phyloP scores from a whole-genome alignment of 139 green algal genomes.

The Deuterostichococcus epilithicus region DNA sequence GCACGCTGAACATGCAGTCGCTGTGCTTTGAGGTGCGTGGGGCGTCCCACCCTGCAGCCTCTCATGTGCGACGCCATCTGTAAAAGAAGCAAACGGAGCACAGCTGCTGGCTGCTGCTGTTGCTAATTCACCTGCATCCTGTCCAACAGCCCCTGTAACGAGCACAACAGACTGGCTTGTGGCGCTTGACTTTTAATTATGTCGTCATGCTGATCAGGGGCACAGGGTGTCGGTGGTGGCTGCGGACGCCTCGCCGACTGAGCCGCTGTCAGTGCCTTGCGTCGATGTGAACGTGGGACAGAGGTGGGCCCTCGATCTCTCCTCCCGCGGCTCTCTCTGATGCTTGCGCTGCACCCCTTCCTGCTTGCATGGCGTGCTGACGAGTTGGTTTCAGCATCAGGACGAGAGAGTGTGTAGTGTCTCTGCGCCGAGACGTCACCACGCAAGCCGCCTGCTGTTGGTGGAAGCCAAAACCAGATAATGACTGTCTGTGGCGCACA shows the following conservation, averaged over 20 bases:
- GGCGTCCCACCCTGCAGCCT: too few species aligned
- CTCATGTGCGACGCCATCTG: too few species aligned
- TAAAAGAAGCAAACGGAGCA: too few species aligned
- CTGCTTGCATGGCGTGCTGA: neutral
- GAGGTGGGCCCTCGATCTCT: slow-evolving; percentile 28
- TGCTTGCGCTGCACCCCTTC: neutral
- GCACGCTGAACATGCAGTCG: neutral
- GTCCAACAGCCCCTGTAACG: too few species aligned
- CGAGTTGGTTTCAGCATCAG: neutral
- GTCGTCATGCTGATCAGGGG: slow-evolving; percentile 6
- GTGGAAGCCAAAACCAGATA: neutral
- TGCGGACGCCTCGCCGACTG: slow-evolving; percentile 39
- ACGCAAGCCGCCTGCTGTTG: neutral
- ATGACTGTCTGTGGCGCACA: slow-evolving; percentile 8
- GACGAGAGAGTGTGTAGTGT: neutral
- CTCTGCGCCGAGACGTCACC: neutral
- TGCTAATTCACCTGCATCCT: too few species aligned
- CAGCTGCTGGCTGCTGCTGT: too few species aligned
- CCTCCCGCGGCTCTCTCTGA: neutral
- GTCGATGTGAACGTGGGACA: slow-evolving; percentile 66
- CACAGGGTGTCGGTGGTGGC: slow-evolving; percentile 53
- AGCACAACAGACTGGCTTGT: too few species aligned
- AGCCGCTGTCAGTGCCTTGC: slow-evolving; percentile 30
- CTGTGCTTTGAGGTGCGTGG: neutral
- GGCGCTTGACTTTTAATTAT: neutral